A percentile compares a stretch with the other conserved stretches of the same genome.
These are phyloP conservation scores for Ascocoryne sarcoides DNA, from an alignment of 2,329 filamentous ascomycete species.

Conservation along the genomic window DNA sequence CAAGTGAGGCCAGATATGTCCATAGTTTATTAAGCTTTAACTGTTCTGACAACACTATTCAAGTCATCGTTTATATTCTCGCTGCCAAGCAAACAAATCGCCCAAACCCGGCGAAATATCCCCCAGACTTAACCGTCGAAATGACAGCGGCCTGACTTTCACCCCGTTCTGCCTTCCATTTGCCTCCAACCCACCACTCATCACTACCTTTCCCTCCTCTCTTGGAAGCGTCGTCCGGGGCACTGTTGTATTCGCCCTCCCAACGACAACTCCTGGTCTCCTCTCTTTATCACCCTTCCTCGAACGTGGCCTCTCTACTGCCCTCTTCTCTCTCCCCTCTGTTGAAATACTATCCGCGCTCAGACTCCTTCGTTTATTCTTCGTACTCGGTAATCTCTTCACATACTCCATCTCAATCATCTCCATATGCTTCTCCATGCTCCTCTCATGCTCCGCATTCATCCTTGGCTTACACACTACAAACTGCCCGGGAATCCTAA, in stretches of 20 bases:
- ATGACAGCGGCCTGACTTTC: no score
- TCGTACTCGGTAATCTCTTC: slow-evolving; percentile 6
- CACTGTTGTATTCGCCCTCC: no score
- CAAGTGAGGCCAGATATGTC: no score
- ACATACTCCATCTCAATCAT: slow-evolving; percentile 16
- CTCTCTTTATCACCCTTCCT: not conserved
- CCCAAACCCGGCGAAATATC: slow-evolving; percentile 14
- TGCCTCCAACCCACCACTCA: slow-evolving; percentile 1
- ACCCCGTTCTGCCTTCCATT: slow-evolving; percentile 1
- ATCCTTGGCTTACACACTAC: slow-evolving; percentile 7
- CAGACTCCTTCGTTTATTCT: not conserved
- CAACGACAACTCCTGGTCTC: no score
- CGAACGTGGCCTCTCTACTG: not conserved
- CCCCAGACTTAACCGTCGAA: slow-evolving; percentile 19
- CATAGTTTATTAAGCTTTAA: no score
- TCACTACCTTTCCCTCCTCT: slow-evolving; percentile 1
- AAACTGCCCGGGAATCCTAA: slow-evolving; percentile 15
- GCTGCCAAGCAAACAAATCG: slow-evolving; percentile 9
- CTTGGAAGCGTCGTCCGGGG: no score
- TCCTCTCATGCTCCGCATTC: slow-evolving; percentile 11
- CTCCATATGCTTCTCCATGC: slow-evolving; percentile 15
- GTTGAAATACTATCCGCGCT: not conserved
- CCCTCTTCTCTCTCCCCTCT: not conserved
- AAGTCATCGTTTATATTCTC: no score
- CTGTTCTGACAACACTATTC: no score